Evolutionary conservation across 2,329 filamentous ascomycete genomes (phyloP), one percentile per base, ranked within the genome.

Genomic region (Capronia americana): DNA sequence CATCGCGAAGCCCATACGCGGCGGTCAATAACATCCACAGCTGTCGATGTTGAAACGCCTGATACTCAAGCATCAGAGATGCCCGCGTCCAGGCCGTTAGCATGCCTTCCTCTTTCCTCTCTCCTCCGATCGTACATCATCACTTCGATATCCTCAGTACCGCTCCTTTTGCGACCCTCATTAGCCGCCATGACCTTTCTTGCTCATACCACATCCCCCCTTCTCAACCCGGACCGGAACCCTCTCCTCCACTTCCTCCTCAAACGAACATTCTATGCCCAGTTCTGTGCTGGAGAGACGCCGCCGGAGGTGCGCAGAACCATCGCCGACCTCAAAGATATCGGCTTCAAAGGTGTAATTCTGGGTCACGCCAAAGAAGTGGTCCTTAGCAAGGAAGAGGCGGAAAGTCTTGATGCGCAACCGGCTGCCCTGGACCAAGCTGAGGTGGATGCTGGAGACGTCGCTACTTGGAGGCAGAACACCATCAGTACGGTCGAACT

Each of bases 221-320:
- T 93, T 0, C 83, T 95, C 64, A 89, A 90, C 76, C 88, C 92
- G 4, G 92, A 96, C 75, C 83, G 80, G 60, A 97, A 96, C 75
- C 87, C 87, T 0, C 55, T 94, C 1, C 83, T 96, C 17, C 85
- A 88, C 51, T 86, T 82, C 66, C 75, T 93, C 50, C 82, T 97
- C 57, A 92, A 93, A 76, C 86, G 88, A 75, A 96, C 92, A 0
- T 93, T 97, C 73, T 97, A 97, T 77, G 88, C 88, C 26, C 93
- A 97, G 74, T 97, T 96, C 78, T 97, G 93, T 77, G 92, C 92
- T 0, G 93, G 93, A 30, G 90, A 93, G 78, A 90, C 86, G 57
- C 82, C 85, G 0, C 73, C 77, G 1, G 91, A 97, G 77, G 90
- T 96, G 1, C 81, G 83, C 50, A 79, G 76, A 32, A 93, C 90